Evolutionary conservation across 305 asterid genomes (phyloP), one percentile per base, ranked within the genome.

Genomic region (Stenogyne calaminthoides): DNA sequence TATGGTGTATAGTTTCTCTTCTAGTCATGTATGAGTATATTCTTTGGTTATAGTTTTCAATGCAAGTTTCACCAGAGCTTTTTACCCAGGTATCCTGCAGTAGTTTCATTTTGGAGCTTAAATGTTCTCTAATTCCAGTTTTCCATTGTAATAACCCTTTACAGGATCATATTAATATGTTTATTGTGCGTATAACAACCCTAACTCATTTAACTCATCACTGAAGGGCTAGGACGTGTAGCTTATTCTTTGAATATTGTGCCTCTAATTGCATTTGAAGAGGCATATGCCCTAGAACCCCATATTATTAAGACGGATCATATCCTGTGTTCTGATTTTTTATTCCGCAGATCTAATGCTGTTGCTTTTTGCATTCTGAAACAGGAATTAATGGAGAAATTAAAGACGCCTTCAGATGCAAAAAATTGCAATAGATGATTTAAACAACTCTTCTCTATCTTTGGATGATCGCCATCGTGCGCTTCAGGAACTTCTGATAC

Each of bases 371-470:
- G 76, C 22, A 64, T 81, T 46, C 61, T 66, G 37, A 15, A 62
- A 29, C 81, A 92, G 98, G 96, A 87, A 64, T 84, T 92, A 69
- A 73, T 89, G 88, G 96, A 87, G 74, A 87, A 80, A 84, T 64
- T 90, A 69, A 84, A 85, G 80, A 76, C 80, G 78, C 96, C 98
- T 32, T 92, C 96, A 78, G 98, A 92, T 80, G 91, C 92, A 42
- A 76, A 92, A 76, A 78, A 76, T 82, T 77, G 92, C 96, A 10
- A 88, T 92, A 52, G 86, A 88, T 73, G 96, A 92, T 80, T 78
- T 92, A 70, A 83, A 87, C 76, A 90, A 92, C 71, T 52, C 68
- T 6, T 88, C 96, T 7, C 59, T 88, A 79, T 37, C 89, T 58
- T 78, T 80, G 66, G 94, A 89, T 75, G 90, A 86, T 73, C 92